Evolutionary conservation across 1,139 yeast species (phyloP).

Genomic region (Candida tropicalis): DNA sequence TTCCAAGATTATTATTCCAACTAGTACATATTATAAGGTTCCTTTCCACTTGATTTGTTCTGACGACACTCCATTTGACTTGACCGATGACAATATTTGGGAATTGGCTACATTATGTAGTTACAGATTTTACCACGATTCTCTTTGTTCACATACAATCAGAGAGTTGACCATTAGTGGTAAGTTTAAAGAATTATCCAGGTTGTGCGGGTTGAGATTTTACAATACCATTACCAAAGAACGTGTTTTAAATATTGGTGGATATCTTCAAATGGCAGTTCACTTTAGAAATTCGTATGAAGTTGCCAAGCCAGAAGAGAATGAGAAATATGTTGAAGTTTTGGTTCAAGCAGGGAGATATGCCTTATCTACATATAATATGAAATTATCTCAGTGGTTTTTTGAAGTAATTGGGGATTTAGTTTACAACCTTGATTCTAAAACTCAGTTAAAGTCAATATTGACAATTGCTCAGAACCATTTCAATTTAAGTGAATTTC

Average conservation of each 20-base stretch:
- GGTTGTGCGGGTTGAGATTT: conserved; percentile 46
- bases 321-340: conserved; percentile 30
- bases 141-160: conserved; percentile 31
- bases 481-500: conserved; percentile 28
- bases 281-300: conserved; percentile 34
- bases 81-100: conserved; percentile 38
- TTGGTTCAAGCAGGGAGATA: conserved; percentile 40
- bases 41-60: conserved; percentile 45
- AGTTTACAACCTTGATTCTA: conserved; percentile 22
- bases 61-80: conserved; percentile 36
- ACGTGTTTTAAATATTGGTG: conserved; percentile 22
- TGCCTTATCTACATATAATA: conserved; percentile 38
- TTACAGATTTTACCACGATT: conserved; percentile 41
- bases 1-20: conserved; percentile 38
- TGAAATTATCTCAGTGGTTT: conserved; percentile 31
- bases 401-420: conserved; percentile 33
- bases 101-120: conserved; percentile 36
- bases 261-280: conserved; percentile 36
- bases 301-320: conserved; percentile 29
- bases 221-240: conserved; percentile 28
- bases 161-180: conserved; percentile 26
- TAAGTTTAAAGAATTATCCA: conserved; percentile 37
- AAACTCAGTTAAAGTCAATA: conserved; percentile 26
- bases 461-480: conserved; percentile 39
- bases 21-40: conserved; percentile 48